These are phyloP conservation scores for Paraleonurus japonicus DNA, from an alignment of 257 asterid genomes.

Conservation along the genomic window DNA sequence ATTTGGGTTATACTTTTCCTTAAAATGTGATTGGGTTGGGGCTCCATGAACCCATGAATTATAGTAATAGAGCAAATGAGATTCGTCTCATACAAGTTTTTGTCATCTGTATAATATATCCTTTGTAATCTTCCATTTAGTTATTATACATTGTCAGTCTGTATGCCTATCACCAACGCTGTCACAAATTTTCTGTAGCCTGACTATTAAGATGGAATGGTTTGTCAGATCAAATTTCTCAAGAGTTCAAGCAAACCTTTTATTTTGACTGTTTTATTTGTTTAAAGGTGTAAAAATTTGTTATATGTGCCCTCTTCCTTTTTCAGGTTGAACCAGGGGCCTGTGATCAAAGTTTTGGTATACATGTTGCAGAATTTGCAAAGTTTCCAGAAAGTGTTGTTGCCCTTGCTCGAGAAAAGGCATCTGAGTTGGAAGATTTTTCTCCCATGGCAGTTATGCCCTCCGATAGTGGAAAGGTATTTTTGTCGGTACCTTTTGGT, in stretches of 20 bases:
- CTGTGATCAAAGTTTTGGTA: conserved; percentile 98
- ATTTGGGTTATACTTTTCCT: too few relatives aligned
- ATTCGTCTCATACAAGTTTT: too few relatives aligned
- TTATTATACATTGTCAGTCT: neutral
- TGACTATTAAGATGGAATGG: neutral
- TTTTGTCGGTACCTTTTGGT: conserved; percentile 18
- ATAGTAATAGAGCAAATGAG: too few relatives aligned
- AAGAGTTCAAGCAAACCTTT: neutral
- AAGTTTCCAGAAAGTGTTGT: conserved; percentile 92
- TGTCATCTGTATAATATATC: neutral
- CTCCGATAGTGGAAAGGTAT: conserved; percentile 53
- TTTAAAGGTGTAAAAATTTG: conserved; percentile 12
- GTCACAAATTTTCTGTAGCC: neutral
- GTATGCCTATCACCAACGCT: neutral
- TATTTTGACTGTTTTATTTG: neutral
- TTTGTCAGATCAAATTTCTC: conserved; percentile 1
- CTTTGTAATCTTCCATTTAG: neutral
- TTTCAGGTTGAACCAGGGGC: conserved; percentile 92
- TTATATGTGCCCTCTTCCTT: conserved; percentile 14
- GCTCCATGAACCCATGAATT: too few relatives aligned
- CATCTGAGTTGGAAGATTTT: conserved; percentile 94
- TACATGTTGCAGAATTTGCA: conserved; percentile 98
- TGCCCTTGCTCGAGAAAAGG: conserved; percentile 90
- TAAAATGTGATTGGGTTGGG: too few relatives aligned
- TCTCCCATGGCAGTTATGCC: conserved; percentile 48